These are phyloP conservation scores for Aspergillus funiculosus DNA, from an alignment of 495 filamentous ascomycete species.

Conservation along the genomic window DNA sequence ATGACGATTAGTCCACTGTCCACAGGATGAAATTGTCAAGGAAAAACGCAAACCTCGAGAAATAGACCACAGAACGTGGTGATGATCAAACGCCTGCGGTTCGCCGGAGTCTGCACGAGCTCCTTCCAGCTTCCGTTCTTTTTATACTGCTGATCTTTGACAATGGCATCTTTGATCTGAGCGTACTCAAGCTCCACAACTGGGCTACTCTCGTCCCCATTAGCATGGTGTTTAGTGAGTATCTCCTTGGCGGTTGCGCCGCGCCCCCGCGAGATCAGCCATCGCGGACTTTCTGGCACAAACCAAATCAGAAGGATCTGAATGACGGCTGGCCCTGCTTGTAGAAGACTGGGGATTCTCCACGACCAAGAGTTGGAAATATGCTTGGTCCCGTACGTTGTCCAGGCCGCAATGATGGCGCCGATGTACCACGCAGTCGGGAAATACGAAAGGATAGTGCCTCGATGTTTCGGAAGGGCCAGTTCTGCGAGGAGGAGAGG, in stretches of 20 bases:
- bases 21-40: too few relatives aligned
- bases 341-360: slow-evolving; percentile 2
- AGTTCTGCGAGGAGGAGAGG: slow-evolving; percentile 2
- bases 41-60: slow-evolving; percentile 1
- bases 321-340: slow-evolving; percentile 1
- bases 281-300: slow-evolving; percentile 4
- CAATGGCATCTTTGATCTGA: slow-evolving; percentile 3
- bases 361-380: slow-evolving; percentile 4
- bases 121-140: slow-evolving; percentile 2
- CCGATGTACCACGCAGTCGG: slow-evolving; percentile 4
- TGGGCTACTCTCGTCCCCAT: not conserved
- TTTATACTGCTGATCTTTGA: not conserved
- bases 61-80: slow-evolving; percentile 7
- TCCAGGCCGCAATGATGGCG: slow-evolving; percentile 4
- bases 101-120: not conserved
- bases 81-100: slow-evolving; percentile 1
- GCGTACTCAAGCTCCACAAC: slow-evolving; percentile 1
- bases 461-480: not conserved
- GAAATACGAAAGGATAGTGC: slow-evolving; percentile 1
- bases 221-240: slow-evolving; percentile 2
- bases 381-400: not conserved
- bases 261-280: slow-evolving; percentile 2
- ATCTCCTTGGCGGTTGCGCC: not conserved
- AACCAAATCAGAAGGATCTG: slow-evolving; percentile 4
- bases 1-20: too few relatives aligned